Conservation (phyloP, 2,329 filamentous ascomycete species). For the Claviceps arundinis region DNA sequence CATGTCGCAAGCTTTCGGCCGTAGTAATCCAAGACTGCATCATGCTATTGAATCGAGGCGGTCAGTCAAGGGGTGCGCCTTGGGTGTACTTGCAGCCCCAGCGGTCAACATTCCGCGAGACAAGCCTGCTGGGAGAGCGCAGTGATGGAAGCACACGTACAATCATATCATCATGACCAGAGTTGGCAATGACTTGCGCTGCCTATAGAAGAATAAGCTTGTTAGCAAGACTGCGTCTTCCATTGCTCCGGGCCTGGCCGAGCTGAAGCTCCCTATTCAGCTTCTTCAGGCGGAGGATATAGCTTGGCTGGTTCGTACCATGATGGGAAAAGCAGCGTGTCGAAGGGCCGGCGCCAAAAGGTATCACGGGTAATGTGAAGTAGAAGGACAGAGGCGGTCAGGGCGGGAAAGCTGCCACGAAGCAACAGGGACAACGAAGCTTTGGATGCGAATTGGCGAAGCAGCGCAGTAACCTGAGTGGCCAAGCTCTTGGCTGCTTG, state of each 20-base stretch:
- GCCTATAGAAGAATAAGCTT: conserved; percentile 16
- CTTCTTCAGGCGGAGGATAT: background rate
- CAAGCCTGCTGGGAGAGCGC: no score
- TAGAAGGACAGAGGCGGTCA: background rate
- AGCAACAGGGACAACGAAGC: background rate
- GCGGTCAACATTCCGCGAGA: background rate
- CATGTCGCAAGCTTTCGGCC: conserved; percentile 91
- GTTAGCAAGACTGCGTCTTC: conserved; percentile 12
- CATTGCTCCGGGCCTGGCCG: background rate
- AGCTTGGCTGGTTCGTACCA: conserved; percentile 2
- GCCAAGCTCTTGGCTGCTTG: background rate
- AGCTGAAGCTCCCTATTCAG: background rate
- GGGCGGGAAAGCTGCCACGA: background rate
- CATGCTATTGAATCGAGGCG: conserved; percentile 48
- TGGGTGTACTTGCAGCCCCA: background rate
- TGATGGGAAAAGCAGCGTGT: background rate
- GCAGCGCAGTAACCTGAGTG: background rate
- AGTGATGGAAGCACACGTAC: conserved; percentile 43
- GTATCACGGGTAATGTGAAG: conserved; percentile 1
- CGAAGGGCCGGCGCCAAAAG: background rate
- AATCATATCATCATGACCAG: conserved; percentile 94
- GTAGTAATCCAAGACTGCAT: conserved; percentile 98
- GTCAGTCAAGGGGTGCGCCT: background rate
- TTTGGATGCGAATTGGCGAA: conserved; percentile 1
- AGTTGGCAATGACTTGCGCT: conserved; percentile 31